Base-by-base conservation (phyloP, 179 eudicot species). In the Spergularia azorica region DNA sequence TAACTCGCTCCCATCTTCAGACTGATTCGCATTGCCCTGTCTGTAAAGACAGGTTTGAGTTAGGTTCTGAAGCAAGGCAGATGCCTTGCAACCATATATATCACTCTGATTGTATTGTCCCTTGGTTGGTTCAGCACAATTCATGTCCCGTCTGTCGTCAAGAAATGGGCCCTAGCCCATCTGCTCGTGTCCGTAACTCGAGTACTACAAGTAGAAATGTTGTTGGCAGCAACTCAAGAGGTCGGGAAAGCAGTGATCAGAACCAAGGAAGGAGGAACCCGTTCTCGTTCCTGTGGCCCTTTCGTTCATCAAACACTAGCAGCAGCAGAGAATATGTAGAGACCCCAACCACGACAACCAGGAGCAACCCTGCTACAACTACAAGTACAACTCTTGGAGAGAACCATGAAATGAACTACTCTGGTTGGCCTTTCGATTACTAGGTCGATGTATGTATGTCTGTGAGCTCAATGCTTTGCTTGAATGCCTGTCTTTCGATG, bases 61-160 rank as follows among this genome's bases (percentile, higher is more conserved):
- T 92, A 73, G 91, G 91, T 1, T 78, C 85, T 66, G 80, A 84
- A 56, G 98, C 91, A 9, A 86, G 87, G 74, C 84, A 86, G 69
- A 76, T 92, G 83, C 93, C 98, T 0, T 92, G 98, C 71, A 84
- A 90, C 41, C 98, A 93, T 70, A 63, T 93, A 11, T 93, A 90
- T 73, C 98, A 92, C 70, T 84, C 91, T 17, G 97, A 92, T 62
- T 92, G 98, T 66, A 93, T 93, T 18, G 85, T 87, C 61, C 95
- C 97, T 3, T 93, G 98, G 98, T 81, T 93, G 76, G 88, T 74
- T 52, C 90, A 84, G 81, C 87, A 85, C 51, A 88, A 88, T 43
- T 87, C 98, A 0, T 92, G 98, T 84, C 98, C 97, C 0, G 93
- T 93, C 41, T 77, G 80, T 63, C 76, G 80, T 38, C 89, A 85